Evolutionary conservation across 2,329 filamentous ascomycete genomes (phyloP).

Genomic region (Ceratocystis eucalypticola): DNA sequence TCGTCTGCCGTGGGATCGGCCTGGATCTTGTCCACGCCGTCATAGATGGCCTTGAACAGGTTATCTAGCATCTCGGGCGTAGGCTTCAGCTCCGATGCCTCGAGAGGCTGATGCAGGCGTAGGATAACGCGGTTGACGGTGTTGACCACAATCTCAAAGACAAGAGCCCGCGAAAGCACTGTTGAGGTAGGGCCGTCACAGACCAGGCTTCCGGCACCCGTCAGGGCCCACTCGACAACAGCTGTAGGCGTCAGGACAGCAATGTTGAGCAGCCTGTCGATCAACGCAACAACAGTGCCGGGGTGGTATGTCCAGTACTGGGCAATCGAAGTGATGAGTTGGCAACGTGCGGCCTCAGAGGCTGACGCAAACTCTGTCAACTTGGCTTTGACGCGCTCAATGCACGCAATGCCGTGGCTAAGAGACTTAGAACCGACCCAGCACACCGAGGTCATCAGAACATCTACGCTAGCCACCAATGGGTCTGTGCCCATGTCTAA

Average conservation of each 20-base stretch:
- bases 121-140: constrained; percentile 46
- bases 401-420: constrained; percentile 87
- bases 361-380: constrained; percentile 64
- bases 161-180: constrained; percentile 56
- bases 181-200: constrained; percentile 43
- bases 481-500: constrained; percentile 59
- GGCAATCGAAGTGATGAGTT: constrained; percentile 85
- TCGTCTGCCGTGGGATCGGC: constrained; percentile 51
- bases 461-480: constrained; percentile 76
- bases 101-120: constrained; percentile 14
- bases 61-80: constrained; percentile 23
- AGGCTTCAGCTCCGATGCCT: constrained; percentile 13
- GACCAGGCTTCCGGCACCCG: constrained; percentile 37
- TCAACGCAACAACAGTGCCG: constrained; percentile 78
- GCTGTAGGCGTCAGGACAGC: constrained; percentile 76
- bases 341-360: constrained; percentile 62
- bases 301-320: constrained; percentile 88
- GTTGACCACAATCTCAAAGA: constrained; percentile 81
- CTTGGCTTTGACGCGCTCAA: constrained; percentile 85
- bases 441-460: constrained; percentile 86
- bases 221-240: constrained; percentile 81
- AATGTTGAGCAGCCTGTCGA: constrained; percentile 96
- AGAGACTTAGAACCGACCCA: constrained; percentile 90
- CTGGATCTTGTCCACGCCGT: constrained; percentile 58
- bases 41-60: constrained; percentile 39